Evolutionary conservation across 768 basidiomycete species (phyloP).

Genomic region (Glaciozyma martinii): DNA sequence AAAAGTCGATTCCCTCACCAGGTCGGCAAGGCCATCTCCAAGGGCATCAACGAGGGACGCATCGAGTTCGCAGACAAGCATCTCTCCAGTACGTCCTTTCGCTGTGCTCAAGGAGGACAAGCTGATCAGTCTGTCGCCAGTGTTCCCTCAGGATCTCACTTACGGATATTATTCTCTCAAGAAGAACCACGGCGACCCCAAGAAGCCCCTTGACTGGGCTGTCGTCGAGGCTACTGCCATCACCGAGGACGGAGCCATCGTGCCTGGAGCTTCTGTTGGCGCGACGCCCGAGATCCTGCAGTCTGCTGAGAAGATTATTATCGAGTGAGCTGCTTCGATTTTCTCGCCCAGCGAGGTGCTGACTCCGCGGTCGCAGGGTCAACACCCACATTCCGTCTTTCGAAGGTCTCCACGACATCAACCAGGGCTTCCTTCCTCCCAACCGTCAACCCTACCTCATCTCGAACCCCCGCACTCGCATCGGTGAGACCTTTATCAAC

Average conservation of each 20-base stretch:
- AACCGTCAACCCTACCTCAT: slow-evolving; percentile 37
- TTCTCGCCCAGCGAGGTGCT: background rate
- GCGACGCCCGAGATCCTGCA: slow-evolving; percentile 37
- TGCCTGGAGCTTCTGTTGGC: slow-evolving; percentile 36
- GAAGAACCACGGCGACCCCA: slow-evolving; percentile 30
- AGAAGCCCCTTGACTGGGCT: slow-evolving; percentile 34
- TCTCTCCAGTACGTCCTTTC: background rate
- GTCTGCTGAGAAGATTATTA: slow-evolving; percentile 36
- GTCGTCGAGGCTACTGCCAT: slow-evolving; percentile 35
- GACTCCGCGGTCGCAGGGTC: slow-evolving; percentile 10
- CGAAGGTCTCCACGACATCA: slow-evolving; percentile 37
- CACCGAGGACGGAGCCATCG: slow-evolving; percentile 33
- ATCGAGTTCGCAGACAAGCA: slow-evolving; percentile 32
- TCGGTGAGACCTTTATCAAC: slow-evolving; percentile 32
- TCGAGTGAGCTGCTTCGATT: slow-evolving; percentile 27
- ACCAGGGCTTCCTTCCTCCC: slow-evolving; percentile 33
- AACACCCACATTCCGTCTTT: slow-evolving; percentile 37
- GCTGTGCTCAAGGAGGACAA: background rate
- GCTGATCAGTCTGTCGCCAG: background rate
- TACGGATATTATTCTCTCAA: slow-evolving; percentile 33
- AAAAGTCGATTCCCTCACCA: slow-evolving; percentile 35
- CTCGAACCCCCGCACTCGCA: slow-evolving; percentile 31
- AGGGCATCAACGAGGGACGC: slow-evolving; percentile 35
- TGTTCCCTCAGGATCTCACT: slow-evolving; percentile 23
- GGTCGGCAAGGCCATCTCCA: slow-evolving; percentile 34